Evolutionary conservation across 2,329 filamentous ascomycete species (phyloP).

Genomic region (Thelonectria olida): DNA sequence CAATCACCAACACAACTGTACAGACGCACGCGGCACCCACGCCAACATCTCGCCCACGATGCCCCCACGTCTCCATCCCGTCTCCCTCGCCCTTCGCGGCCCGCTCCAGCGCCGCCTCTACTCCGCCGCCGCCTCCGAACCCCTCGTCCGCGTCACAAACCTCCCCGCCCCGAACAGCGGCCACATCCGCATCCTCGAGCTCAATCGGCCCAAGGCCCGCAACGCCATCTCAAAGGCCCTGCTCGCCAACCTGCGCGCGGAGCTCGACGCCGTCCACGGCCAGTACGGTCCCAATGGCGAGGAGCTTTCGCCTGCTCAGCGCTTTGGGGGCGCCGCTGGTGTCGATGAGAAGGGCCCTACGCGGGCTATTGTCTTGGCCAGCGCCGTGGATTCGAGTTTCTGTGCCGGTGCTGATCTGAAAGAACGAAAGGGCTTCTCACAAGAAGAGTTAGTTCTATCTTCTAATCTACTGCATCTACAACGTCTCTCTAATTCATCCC

Average conservation of each 20-base stretch:
- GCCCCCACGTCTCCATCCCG: constrained; percentile 43
- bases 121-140: constrained; percentile 58
- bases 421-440: constrained; percentile 80
- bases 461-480: neutral
- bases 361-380: constrained; percentile 83
- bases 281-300: constrained; percentile 67
- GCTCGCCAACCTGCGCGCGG: constrained; percentile 73
- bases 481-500: neutral
- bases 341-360: constrained; percentile 66
- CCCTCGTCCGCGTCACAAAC: constrained; percentile 75
- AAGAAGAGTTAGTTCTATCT: constrained; percentile 74
- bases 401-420: constrained; percentile 96
- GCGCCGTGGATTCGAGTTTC: constrained; percentile 86
- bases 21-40: too few species aligned
- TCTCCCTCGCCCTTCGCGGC: constrained; percentile 27
- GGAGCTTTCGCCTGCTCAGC: constrained; percentile 54
- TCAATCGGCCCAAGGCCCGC: constrained; percentile 85
- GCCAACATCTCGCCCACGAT: constrained; percentile 31
- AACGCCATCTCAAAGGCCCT: constrained; percentile 90
- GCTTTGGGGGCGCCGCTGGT: constrained; percentile 57
- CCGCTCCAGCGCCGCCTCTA: constrained; percentile 46
- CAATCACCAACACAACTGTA: too few species aligned
- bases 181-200: constrained; percentile 85
- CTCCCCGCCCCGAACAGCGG: constrained; percentile 82
- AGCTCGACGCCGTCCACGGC: constrained; percentile 76